Evolutionary conservation across 345 rosid species (phyloP), one percentile per base, ranked within the genome.

Genomic region (Draba incana): DNA sequence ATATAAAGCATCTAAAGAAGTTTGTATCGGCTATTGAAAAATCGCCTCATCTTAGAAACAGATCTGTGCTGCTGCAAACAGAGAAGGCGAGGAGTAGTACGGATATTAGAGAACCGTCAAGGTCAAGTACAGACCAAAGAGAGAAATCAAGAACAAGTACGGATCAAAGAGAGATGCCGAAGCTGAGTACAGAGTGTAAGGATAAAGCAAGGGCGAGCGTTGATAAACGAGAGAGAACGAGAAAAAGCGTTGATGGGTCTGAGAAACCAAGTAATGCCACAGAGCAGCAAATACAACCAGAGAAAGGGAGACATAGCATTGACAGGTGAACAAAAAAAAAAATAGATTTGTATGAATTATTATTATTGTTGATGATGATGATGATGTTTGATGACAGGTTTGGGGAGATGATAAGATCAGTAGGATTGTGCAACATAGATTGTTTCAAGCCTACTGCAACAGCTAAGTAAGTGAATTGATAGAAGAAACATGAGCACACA

Each of bases 331-430:
- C 15, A 57, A 35, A 25, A 25, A 0, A 15, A 69, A 15, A 38
- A n/a, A n/a, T n/a, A n/a, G 10, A 33, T 24, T 43, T 42, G 25
- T 39, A 39, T 68, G 35, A 46, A 8, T 3, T 61, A 20, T 9
- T 45, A 30, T 1, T n/a, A 20, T 8, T 56, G 20, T 24, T 63
- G 25, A 4, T 33, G 23, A 3, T 35, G 24, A 56, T 67, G 58
- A 27, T 61, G 62, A 12, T 46, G 51, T 68, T 13, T 73, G 49
- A 31, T 80, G 76, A 81, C 87, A 90, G 97, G 70, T 83, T 92
- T 64, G 97, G 98, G 42, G 84, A 45, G 68, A 90, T 90, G 82
- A 84, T 87, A 81, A 87, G 97, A 75, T 88, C 97, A 2, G 98
- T 92, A 20, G 80, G 91, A 71, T 75, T 90, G 14, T 86, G 96